Base-by-base conservation (phyloP, 106 monocot species). In the Platanthera zijinensis region DNA sequence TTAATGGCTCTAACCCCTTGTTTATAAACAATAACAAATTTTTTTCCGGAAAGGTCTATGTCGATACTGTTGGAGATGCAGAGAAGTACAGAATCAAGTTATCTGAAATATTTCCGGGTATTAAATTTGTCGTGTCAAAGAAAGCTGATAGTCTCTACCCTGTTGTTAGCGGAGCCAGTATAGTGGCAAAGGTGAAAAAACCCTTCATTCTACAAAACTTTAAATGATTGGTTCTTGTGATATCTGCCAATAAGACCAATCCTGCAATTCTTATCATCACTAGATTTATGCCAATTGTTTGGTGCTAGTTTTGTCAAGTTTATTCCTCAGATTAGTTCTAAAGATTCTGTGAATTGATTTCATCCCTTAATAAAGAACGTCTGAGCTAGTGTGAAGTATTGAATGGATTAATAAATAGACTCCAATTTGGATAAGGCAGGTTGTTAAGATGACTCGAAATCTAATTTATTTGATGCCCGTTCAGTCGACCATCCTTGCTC, bases 21-120 rank as follows among this genome's bases (percentile, higher is more conserved):
- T 62, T 52, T 8, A 32, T 64, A 51, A 47, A 28, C n/a, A 4
- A 73, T 48, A 39, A 50, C 5, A 15, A 45, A 46, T 80, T 9
- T 69, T 83, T 81, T 19, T 13, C 72, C 50, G 5, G 11, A 80
- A 72, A 92, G 99, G 99, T 99, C 7, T 99, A 88, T 74, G 84
- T 99, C 18, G 99, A 99, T 74, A 99, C 99, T 18, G 99, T 99
- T 77, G 99, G 99, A 84, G 99, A 99, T 88, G 79, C 99, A 32
- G 94, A 94, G 12, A 99, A 99, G 69, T 99, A 99, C 61, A 82
- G 82, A 66, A 73, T 75, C 46, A 99, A 99, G 81, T 72, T 99
- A 49, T 86, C 88, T 48, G 90, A 90, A 52, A 84, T 77, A 83
- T 99, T 94, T 80, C 88, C 87, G 8, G 90, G 99, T 57, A 79